Evolutionary conservation across 2,329 filamentous ascomycete genomes (phyloP).

Genomic region (Zymoseptoria tritici): DNA sequence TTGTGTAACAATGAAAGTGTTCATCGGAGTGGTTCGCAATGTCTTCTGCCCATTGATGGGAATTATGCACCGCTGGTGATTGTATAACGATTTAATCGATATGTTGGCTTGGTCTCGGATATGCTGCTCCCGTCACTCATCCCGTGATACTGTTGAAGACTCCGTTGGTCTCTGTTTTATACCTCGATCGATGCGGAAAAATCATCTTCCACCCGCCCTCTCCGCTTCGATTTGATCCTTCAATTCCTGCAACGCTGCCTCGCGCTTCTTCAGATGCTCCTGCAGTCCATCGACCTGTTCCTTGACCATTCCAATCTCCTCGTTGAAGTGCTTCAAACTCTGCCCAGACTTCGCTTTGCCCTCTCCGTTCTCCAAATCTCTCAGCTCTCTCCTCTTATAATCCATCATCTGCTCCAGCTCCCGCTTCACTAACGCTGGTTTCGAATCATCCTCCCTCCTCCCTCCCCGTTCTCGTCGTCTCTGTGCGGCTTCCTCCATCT

Average conservation of each 20-base stretch:
- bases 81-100: neutral
- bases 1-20: no score
- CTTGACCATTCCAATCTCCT: conserved; percentile 82
- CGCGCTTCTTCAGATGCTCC: conserved; percentile 67
- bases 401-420: conserved; percentile 91
- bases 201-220: conserved; percentile 26
- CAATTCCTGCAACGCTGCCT: conserved; percentile 68
- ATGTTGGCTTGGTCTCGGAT: neutral
- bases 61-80: neutral
- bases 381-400: conserved; percentile 78
- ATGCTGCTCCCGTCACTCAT: neutral
- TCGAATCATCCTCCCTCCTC: conserved; percentile 62
- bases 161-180: neutral
- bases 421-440: conserved; percentile 85
- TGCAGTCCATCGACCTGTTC: conserved; percentile 92
- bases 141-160: neutral
- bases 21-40: no score
- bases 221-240: conserved; percentile 80
- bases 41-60: no score
- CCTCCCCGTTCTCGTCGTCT: conserved; percentile 35
- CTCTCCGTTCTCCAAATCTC: conserved; percentile 65
- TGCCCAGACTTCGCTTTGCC: conserved; percentile 63
- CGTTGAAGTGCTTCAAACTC: conserved; percentile 66
- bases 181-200: neutral
- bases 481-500: conserved; percentile 64